A percentile compares a stretch with the other conserved stretches of the same genome.
Conservation (phyloP, 148 eudicot genomes). For the Rhododendron ovatum region DNA sequence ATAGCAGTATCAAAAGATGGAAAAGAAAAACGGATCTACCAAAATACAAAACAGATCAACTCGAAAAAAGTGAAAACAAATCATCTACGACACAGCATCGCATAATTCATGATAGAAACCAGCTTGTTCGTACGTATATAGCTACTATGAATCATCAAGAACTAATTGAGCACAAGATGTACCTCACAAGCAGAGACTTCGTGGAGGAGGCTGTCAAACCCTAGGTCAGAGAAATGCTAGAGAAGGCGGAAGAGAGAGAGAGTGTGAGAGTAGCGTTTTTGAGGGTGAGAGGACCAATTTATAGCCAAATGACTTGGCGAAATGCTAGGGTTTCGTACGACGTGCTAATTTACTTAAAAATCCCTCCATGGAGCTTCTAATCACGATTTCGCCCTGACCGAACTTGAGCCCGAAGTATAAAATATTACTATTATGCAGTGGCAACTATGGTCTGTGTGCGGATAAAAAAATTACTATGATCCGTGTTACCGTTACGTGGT, state of each 20-base stretch:
- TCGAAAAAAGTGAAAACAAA: background rate
- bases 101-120: background rate
- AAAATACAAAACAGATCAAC: background rate
- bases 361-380: background rate
- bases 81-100: background rate
- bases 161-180: background rate
- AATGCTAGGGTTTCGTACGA: background rate
- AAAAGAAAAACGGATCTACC: background rate
- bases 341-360: background rate
- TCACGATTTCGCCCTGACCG: background rate
- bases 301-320: background rate
- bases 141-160: background rate
- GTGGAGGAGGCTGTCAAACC: background rate
- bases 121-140: background rate
- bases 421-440: too few species aligned
- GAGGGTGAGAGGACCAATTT: background rate
- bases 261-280: background rate
- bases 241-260: background rate
- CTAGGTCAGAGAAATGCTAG: background rate
- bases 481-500: too few species aligned
- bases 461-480: too few species aligned
- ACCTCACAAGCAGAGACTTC: background rate
- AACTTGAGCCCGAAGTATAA: background rate
- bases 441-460: too few species aligned
- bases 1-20: background rate